Percentiles rank a stretch among this genome's conserved stretches.
Evolutionary conservation across 257 asterid species (phyloP).

Genomic region (Paraleonurus japonicus): DNA sequence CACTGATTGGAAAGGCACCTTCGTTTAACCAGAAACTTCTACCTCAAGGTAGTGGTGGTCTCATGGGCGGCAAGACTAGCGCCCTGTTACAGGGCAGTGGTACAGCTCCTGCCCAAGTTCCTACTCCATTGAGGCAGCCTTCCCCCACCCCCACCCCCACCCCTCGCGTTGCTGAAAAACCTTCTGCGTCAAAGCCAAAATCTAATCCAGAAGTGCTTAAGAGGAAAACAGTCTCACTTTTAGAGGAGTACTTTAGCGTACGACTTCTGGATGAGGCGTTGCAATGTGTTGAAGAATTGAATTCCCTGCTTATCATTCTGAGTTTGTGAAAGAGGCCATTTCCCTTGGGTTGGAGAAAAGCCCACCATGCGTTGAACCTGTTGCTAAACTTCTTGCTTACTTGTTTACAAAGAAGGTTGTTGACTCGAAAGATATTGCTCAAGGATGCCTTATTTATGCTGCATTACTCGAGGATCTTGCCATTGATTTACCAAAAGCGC

Average conservation of each 20-base stretch:
- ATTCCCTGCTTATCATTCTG: constrained; percentile 74
- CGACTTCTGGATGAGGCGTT: constrained; percentile 75
- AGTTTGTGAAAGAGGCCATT: constrained; percentile 79
- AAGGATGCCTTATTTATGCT: constrained; percentile 63
- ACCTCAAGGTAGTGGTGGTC: constrained; percentile 73
- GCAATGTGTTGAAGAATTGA: constrained; percentile 82
- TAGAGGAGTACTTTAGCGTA: constrained; percentile 78
- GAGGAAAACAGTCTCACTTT: constrained; percentile 63
- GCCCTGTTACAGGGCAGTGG: constrained; percentile 78
- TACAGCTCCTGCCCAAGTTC: constrained; percentile 25
- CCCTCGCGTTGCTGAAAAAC: constrained; percentile 38
- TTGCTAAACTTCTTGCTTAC: constrained; percentile 56
- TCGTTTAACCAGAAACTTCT: constrained; percentile 54
- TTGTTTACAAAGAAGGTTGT: constrained; percentile 56
- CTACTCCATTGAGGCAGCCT: constrained; percentile 36
- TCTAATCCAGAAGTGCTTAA: constrained; percentile 49
- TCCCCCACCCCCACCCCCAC: constrained; percentile 28
- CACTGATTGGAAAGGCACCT: constrained; percentile 55
- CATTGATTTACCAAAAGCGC: constrained; percentile 93
- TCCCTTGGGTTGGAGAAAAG: constrained; percentile 76
- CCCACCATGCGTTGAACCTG: constrained; percentile 66
- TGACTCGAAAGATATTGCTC: constrained; percentile 39
- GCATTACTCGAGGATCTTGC: constrained; percentile 74
- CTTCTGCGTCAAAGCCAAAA: constrained; percentile 36
- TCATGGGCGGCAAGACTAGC: constrained; percentile 59